Evolutionary conservation across 768 basidiomycete species (phyloP).

Genomic region (Termitomyces sp.): DNA sequence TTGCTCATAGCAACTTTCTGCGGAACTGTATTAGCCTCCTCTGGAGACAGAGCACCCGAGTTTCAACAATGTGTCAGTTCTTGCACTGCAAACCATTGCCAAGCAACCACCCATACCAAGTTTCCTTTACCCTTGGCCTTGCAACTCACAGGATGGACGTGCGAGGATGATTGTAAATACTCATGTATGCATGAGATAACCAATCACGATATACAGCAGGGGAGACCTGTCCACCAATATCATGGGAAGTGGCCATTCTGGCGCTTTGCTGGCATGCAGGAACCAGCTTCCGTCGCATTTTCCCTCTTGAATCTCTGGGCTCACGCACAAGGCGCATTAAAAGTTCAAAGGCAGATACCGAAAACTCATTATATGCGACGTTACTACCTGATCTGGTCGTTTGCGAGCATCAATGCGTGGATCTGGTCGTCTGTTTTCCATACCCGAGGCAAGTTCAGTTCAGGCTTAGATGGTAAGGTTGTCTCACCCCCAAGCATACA

Average conservation of each 20-base stretch:
- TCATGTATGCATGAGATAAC: slow-evolving; percentile 81
- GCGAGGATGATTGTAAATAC: slow-evolving; percentile 85
- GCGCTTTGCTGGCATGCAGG: slow-evolving; percentile 84
- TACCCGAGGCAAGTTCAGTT: slow-evolving; percentile 63
- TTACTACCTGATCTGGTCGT: slow-evolving; percentile 63
- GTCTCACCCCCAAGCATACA: background rate
- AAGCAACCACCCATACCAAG: slow-evolving; percentile 20
- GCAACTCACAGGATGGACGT: slow-evolving; percentile 79
- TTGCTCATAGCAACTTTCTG: slow-evolving; percentile 1
- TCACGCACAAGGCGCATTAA: slow-evolving; percentile 57
- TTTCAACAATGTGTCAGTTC: slow-evolving; percentile 46
- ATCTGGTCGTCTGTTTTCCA: slow-evolving; percentile 90
- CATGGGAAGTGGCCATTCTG: slow-evolving; percentile 98
- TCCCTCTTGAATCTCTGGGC: slow-evolving; percentile 80
- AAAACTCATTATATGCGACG: slow-evolving; percentile 58
- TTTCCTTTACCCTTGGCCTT: slow-evolving; percentile 43
- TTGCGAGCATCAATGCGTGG: slow-evolving; percentile 85
- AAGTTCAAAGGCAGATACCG: slow-evolving; percentile 42
- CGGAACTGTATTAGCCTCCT: slow-evolving; percentile 36
- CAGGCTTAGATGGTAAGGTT: slow-evolving; percentile 1
- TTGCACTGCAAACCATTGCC: slow-evolving; percentile 39
- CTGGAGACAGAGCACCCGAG: slow-evolving; percentile 53
- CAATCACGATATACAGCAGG: slow-evolving; percentile 38
- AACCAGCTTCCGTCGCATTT: slow-evolving; percentile 89
- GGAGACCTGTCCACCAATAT: slow-evolving; percentile 62